Percentiles rank a stretch among this genome's conserved stretches.
Evolutionary conservation across 495 filamentous ascomycete genomes (phyloP).

Genomic region (Aspergillus nidulans): DNA sequence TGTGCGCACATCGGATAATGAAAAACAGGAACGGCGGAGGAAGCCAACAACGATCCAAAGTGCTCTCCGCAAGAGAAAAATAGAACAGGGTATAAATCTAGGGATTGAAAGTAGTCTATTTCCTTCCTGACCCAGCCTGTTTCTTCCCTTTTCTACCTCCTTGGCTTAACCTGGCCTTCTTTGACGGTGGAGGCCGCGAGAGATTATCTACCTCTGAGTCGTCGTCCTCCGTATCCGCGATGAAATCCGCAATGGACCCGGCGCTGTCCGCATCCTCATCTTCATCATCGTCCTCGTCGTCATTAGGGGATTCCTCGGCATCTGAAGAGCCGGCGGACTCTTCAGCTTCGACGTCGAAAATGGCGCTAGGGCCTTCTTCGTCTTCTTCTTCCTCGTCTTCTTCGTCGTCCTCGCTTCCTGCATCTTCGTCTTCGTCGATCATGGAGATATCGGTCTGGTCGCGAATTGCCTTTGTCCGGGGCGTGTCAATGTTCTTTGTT

Average conservation of each 20-base stretch:
- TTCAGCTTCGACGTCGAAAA: conserved; percentile 45
- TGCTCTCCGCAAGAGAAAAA: conserved; percentile 1
- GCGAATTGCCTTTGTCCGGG: conserved; percentile 39
- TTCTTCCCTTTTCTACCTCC: conserved; percentile 29
- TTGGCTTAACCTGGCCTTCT: conserved; percentile 32
- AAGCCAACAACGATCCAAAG: neutral
- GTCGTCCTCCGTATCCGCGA: conserved; percentile 38
- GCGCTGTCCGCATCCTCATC: conserved; percentile 42
- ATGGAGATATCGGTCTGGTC: conserved; percentile 44
- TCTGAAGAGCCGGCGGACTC: conserved; percentile 45
- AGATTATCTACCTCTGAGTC: conserved; percentile 31
- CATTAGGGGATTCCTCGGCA: conserved; percentile 43
- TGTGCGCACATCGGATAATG: conserved; percentile 2
- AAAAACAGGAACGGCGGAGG: neutral
- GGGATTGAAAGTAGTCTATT: conserved; percentile 17
- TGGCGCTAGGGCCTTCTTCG: conserved; percentile 36
- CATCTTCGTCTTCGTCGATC: conserved; percentile 34
- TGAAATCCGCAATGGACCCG: conserved; percentile 43
- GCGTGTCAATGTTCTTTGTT: conserved; percentile 24
- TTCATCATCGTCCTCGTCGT: conserved; percentile 41
- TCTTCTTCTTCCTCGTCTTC: conserved; percentile 37
- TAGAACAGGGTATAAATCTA: conserved; percentile 21
- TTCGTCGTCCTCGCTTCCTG: conserved; percentile 35
- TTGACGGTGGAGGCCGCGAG: conserved; percentile 30
- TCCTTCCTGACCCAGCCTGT: conserved; percentile 26